phyloP scores from a whole-genome alignment of 208 protist species.

The Acanthamoeba divionensis region DNA sequence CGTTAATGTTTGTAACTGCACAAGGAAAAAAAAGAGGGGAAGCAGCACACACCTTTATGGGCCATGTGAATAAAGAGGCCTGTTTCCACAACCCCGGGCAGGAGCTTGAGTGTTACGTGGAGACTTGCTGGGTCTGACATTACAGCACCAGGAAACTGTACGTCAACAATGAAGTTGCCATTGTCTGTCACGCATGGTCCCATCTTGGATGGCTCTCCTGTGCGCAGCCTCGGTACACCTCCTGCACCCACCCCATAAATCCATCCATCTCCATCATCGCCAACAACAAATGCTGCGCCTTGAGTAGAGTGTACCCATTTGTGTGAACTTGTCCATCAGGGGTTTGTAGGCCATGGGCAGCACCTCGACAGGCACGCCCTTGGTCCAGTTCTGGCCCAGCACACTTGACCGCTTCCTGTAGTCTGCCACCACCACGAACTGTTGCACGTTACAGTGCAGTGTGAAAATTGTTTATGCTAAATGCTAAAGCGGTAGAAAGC shows the following conservation, averaged over 20 bases:
- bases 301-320: not conserved
- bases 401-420: constrained; percentile 62
- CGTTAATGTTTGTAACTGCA: too few relatives aligned
- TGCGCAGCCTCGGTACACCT: constrained; percentile 3
- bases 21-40: not conserved
- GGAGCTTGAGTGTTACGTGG: not conserved
- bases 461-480: too few relatives aligned
- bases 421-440: constrained; percentile 76
- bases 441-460: too few relatives aligned
- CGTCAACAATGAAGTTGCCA: constrained; percentile 78
- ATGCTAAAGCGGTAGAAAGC: not conserved
- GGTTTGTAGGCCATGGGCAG: constrained; percentile 66
- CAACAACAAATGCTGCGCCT: too few relatives aligned
- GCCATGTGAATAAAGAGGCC: constrained; percentile 72
- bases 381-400: constrained; percentile 69
- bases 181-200: constrained; percentile 77
- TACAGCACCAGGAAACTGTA: constrained; percentile 62
- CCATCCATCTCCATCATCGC: too few relatives aligned
- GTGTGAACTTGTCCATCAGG: constrained; percentile 33
- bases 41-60: not conserved
- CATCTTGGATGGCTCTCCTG: constrained; percentile 72
- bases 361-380: constrained; percentile 78
- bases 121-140: constrained; percentile 60
- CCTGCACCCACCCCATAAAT: constrained; percentile 9
- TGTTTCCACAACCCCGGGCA: constrained; percentile 68